Conservation (phyloP, 2,329 filamentous ascomycete genomes). For the Teratosphaeria pseudoeucalypti region DNA sequence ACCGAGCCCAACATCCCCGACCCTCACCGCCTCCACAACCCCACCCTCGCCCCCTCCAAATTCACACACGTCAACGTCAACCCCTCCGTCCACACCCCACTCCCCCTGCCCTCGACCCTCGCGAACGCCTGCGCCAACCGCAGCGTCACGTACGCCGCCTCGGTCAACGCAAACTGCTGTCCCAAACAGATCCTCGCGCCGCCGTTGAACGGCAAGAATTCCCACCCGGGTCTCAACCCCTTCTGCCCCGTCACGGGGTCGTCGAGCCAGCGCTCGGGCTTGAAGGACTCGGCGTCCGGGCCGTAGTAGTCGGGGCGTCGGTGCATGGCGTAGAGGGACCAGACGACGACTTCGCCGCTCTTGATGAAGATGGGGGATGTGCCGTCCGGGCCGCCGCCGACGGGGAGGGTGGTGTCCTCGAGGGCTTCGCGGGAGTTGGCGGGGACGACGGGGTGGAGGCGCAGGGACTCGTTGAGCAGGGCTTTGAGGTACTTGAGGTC, state of each 20-base stretch:
- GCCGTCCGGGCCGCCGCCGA: slow-evolving; percentile 46
- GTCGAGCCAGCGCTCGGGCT: slow-evolving; percentile 29
- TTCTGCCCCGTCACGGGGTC: slow-evolving; percentile 19
- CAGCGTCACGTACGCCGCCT: slow-evolving; percentile 63
- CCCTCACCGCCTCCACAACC: slow-evolving; percentile 7
- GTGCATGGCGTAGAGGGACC: slow-evolving; percentile 64
- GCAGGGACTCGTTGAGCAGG: slow-evolving; percentile 65
- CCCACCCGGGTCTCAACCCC: slow-evolving; percentile 25
- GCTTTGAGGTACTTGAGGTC: slow-evolving; percentile 37
- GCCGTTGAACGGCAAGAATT: slow-evolving; percentile 30
- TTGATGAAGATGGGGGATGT: slow-evolving; percentile 52
- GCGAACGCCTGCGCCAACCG: slow-evolving; percentile 64
- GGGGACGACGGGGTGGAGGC: slow-evolving; percentile 67
- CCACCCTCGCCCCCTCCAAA: slow-evolving; percentile 20
- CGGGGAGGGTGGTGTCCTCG: slow-evolving; percentile 63
- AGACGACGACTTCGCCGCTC: slow-evolving; percentile 56
- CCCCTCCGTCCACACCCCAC: slow-evolving; percentile 19
- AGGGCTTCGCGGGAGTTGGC: slow-evolving; percentile 67
- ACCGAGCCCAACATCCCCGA: not conserved
- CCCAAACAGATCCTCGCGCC: slow-evolving; percentile 26
- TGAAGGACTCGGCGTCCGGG: slow-evolving; percentile 32
- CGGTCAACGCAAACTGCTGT: slow-evolving; percentile 68
- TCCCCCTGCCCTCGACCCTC: slow-evolving; percentile 22
- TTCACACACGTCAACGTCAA: slow-evolving; percentile 21
- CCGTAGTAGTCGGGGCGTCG: slow-evolving; percentile 47